Conservation (phyloP, 2,329 filamentous ascomycete genomes). For the Ceratocystis smalleyi region DNA sequence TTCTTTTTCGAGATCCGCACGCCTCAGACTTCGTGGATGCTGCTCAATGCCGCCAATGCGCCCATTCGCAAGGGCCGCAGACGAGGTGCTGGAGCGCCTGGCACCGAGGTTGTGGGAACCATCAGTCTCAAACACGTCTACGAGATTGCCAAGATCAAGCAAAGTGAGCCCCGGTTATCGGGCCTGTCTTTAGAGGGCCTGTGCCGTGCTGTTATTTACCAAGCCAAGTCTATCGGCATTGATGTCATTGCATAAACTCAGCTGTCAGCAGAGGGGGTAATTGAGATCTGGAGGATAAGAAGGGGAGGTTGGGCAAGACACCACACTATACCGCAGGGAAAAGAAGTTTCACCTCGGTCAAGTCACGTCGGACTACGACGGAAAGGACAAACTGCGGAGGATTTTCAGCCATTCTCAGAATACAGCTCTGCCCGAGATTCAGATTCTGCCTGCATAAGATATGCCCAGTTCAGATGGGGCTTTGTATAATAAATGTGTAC, state of each 20-base stretch:
- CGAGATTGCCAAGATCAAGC: conserved; percentile 96
- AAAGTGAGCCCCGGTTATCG: conserved; percentile 56
- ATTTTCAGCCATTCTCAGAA: not conserved
- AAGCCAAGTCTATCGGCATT: conserved; percentile 62
- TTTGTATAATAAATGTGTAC: not conserved
- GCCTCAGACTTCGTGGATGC: conserved; percentile 79
- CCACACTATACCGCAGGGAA: not conserved
- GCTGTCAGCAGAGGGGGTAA: not conserved
- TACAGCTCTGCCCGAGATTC: not conserved
- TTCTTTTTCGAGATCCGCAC: conserved; percentile 91
- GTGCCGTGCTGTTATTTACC: conserved; percentile 58
- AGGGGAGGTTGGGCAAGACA: not conserved
- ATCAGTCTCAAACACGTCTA: conserved; percentile 91
- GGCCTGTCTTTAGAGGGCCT: conserved; percentile 55
- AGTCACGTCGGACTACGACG: not conserved
- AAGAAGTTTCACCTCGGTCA: not conserved
- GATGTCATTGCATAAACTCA: conserved; percentile 44
- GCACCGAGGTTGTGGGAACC: conserved; percentile 63
- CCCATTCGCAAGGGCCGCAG: conserved; percentile 60
- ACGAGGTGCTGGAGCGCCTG: conserved; percentile 61
- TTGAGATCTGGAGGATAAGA: not conserved
- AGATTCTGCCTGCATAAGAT: not conserved
- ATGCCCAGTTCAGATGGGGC: not conserved
- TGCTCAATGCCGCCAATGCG: conserved; percentile 69
- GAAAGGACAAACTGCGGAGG: not conserved